Evolutionary conservation across 2,329 filamentous ascomycete genomes (phyloP).

Genomic region (Aspergillus tanneri): DNA sequence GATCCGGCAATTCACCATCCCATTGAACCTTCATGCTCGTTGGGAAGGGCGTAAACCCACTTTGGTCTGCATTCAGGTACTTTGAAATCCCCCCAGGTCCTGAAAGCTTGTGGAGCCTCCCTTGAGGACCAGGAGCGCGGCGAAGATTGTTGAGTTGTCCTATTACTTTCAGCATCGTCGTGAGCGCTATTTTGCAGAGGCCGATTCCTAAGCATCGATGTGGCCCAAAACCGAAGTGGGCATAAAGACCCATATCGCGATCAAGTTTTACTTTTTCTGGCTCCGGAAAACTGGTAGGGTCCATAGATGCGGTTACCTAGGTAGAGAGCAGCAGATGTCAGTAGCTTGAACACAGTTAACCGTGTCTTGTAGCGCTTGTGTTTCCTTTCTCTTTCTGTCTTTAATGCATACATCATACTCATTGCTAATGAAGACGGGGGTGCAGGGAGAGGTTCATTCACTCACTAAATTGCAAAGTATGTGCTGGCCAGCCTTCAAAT

Average conservation of each 20-base stretch:
- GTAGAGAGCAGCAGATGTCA: neutral
- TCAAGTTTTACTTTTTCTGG: conserved; percentile 56
- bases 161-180: conserved; percentile 43
- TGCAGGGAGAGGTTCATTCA: no score
- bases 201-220: conserved; percentile 60
- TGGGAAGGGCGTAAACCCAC: conserved; percentile 45
- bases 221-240: conserved; percentile 63
- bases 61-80: conserved; percentile 47
- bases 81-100: conserved; percentile 42
- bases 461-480: conserved; percentile 40
- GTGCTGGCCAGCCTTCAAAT: conserved; percentile 36
- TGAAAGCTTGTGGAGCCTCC: conserved; percentile 40
- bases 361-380: no score
- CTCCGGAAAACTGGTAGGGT: conserved; percentile 39
- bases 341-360: neutral
- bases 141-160: conserved; percentile 43
- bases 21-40: conserved; percentile 47
- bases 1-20: conserved; percentile 38
- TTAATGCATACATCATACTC: no score
- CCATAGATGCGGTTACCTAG: conserved; percentile 37
- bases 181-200: conserved; percentile 34
- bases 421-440: no score
- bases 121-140: conserved; percentile 42
- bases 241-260: conserved; percentile 62
- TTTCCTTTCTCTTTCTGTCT: no score